Base-by-base conservation (phyloP, 2,329 filamentous ascomycete species). In the Metarhizium sp. region DNA sequence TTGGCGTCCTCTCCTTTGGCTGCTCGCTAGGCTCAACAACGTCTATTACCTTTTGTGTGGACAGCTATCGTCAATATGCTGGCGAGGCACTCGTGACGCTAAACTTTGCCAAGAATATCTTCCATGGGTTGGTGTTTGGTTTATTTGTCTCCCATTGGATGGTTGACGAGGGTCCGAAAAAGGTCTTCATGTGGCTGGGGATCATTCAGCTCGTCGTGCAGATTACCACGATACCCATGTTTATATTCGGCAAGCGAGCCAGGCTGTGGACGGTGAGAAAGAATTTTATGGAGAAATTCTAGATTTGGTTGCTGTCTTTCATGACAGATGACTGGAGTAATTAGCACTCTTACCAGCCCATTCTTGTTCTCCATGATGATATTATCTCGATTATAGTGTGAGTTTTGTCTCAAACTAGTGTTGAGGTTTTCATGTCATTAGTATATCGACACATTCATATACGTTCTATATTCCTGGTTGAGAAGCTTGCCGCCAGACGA, bases 61-160 rank as follows among this genome's bases (percentile, higher is more conserved):
- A 97, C 71, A 91, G 86, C 60, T 96, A 97, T 70, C 80, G 92
- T 10, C 87, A 95, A 65, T 96, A 96, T 69, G 92, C 92, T 0
- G 92, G 91, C 18, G 92, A 97, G 71, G 92, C 92, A 2, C 78
- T 97, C 38, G 94, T 97, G 14, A 96, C 92, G 25, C 76, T 97
- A 61, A 97, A 96, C 66, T 94, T 96, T 66, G 85, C 84, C 72
- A 97, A 97, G 77, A 97, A 96, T 67, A 80, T 96, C 55, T 81
- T 96, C 32, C 92, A 97, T 64, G 92, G 92, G 0, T 76, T 97
- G 53, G 79, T 96, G 0, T 97, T 96, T 66, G 83, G 88, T 57
- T 75, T 96, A 51, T 96, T 97, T 68, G 88, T 96, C 62, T 89
- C 89, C 3, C 76, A 81, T 54, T 97, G 92, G 92, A 75, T 97